Evolutionary conservation across 768 basidiomycete species (phyloP), one percentile per base, ranked within the genome.

Genomic region (Melanogaster broomeanus): DNA sequence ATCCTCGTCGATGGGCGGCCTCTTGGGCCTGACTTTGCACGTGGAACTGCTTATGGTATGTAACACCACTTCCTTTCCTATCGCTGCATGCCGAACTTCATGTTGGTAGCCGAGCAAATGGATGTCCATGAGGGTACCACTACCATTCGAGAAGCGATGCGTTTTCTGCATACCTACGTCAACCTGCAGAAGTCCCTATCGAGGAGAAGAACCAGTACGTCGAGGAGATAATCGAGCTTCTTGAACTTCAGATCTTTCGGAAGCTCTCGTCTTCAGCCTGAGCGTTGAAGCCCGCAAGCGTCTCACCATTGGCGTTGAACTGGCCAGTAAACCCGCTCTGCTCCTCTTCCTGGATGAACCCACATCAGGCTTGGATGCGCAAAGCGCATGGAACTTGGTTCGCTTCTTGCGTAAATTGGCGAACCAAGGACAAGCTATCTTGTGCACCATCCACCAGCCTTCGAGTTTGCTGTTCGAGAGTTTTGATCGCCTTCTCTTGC

Each of bases 371-470:
- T 65, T 85, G 49, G 83, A 84, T 58, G 75, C 76, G 34, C 80
- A 81, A 62, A 86, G 84, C 48, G 90, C 91, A 3, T 91, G 88
- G 88, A 86, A 88, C 61, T 71, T 93, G 27, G 81, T 91, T 24
- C 84, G 87, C 35, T 89, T 94, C 81, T 66, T 93, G 41, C 75
- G 86, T 11, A 91, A 92, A 63, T 81, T 94, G 37, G 90, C 90
- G 10, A 83, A 88, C 57, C 83, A 85, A 58, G 93, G 93, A 11
- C 91, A 93, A 61, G 88, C 90, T 38, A 94, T 94, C 60, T 78
- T 95, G 13, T 93, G 91, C 70, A 95, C 90, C 4, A 92, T 94
- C 58, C 91, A 93, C 56, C 92, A 93, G 57, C 92, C 92, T 3
- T 91, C 90, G 3, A 83, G 90, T 3, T 77, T 92, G 18, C 74